These are phyloP conservation scores for Aureobasidium sp. DNA, from an alignment of 2,329 filamentous ascomycete genomes.

Conservation along the genomic window DNA sequence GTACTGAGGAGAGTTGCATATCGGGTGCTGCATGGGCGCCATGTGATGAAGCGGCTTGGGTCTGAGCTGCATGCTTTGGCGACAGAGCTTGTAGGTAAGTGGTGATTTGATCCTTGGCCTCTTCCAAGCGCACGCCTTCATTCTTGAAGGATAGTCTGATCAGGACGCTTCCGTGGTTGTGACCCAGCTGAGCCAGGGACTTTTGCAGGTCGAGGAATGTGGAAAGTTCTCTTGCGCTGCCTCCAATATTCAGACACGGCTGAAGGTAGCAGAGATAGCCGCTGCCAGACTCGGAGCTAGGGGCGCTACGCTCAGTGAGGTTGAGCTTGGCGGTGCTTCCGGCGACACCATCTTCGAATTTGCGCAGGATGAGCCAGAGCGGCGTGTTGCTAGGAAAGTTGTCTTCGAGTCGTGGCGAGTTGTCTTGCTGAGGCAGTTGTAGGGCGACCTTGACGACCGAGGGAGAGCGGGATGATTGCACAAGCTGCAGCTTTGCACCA, in stretches of 20 bases:
- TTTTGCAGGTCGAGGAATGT: conserved; percentile 80
- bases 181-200: conserved; percentile 76
- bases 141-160: conserved; percentile 70
- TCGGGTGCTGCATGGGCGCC: conserved; percentile 24
- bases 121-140: conserved; percentile 71
- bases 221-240: conserved; percentile 63
- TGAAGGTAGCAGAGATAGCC: conserved; percentile 84
- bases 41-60: conserved; percentile 23
- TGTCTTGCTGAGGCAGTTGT: conserved; percentile 69
- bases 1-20: conserved; percentile 20
- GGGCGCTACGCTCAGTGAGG: conserved; percentile 75
- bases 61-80: conserved; percentile 33
- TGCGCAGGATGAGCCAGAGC: conserved; percentile 81
- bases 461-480: conserved; percentile 77
- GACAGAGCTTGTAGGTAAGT: conserved; percentile 44
- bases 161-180: conserved; percentile 75
- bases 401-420: conserved; percentile 61
- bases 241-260: conserved; percentile 77
- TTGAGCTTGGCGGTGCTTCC: conserved; percentile 52
- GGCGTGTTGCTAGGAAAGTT: conserved; percentile 85
- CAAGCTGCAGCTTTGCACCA: conserved; percentile 87
- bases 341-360: conserved; percentile 75
- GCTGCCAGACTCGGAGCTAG: conserved; percentile 51
- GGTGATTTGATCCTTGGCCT: conserved; percentile 76
- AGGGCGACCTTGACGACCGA: conserved; percentile 83